Conservation (phyloP, 2,329 filamentous ascomycete genomes). For the Purpureocillium takamizusanense region DNA sequence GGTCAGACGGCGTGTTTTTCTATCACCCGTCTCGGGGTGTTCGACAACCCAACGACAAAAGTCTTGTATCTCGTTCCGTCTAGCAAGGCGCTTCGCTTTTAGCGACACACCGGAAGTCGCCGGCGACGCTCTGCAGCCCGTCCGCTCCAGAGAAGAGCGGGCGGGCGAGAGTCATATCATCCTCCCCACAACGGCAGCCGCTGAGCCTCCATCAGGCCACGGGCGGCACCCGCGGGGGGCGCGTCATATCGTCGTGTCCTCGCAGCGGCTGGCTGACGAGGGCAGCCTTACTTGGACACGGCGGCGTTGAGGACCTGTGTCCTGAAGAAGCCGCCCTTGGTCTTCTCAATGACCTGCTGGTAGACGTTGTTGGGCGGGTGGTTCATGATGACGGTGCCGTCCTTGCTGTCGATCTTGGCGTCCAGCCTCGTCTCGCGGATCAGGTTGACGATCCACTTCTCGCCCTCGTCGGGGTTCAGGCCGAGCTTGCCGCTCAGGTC, state of each 20-base stretch:
- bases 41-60: no score
- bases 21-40: no score
- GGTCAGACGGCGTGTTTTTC: no score
- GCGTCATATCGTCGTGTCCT: not conserved
- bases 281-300: slow-evolving; percentile 39
- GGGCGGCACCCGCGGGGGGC: no score
- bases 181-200: no score
- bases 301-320: slow-evolving; percentile 84
- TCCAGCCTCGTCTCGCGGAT: slow-evolving; percentile 96
- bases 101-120: no score
- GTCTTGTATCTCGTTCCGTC: no score
- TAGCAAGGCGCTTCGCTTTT: no score
- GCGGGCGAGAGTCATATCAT: no score
- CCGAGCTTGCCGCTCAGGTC: slow-evolving; percentile 88
- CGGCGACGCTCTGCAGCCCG: no score
- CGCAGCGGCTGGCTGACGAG: slow-evolving; percentile 5
- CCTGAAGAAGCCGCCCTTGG: slow-evolving; percentile 97
- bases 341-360: slow-evolving; percentile 98
- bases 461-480: slow-evolving; percentile 85
- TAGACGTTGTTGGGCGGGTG: slow-evolving; percentile 97
- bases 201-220: no score
- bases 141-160: no score
- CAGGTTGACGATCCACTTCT: slow-evolving; percentile 99
- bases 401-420: slow-evolving; percentile 98
- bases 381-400: slow-evolving; percentile 98